Evolutionary conservation across 2,329 filamentous ascomycete genomes (phyloP), one percentile per base, ranked within the genome.

Genomic region (Stagonosporopsis vannaccii): DNA sequence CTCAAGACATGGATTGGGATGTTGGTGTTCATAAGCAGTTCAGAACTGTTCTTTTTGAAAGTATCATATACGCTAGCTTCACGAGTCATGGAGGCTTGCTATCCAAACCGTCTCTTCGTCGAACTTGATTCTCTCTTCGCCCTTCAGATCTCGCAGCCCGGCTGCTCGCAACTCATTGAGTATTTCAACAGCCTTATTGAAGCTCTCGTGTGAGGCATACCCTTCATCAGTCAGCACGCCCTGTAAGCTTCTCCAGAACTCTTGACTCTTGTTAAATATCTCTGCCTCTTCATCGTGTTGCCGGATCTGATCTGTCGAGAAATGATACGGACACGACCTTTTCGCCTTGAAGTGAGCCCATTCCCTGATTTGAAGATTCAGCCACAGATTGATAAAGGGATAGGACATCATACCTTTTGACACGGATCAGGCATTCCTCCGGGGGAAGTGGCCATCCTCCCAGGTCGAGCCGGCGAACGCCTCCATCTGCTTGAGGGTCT

Each of bases 401-500:
- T 4, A 62, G 17, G 49, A 54, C 25, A 54, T 61, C 60, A 47
- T 26, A 67, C 66, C 58, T 64, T 39, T 69, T 57, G 54, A 69
- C 57, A 22, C 51, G 42, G 30, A 70, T 64, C 50, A 71, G 61
- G 28, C 64, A 69, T 54, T 67, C 59, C 51, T 63, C 26, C 25
- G 70, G 55, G 66, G 60, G 45, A 57, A 67, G 40, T 69, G 60
- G 57, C 64, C 58, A 39, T 67, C 62, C 25, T 69, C 59, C 67
- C 61, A 71, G 39, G 61, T 69, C 55, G 61, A 58, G 44, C 64
- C 61, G 54, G 43, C 59, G 65, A 70, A 71, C 54, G 67, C 62
- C 40, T 68, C 64, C n/a, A 70, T 45, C 46, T 71, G 61, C 58
- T 67, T 70, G 19, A 70, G 59, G 23, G 67, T 70, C 44, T 67